Base-by-base conservation (phyloP, 169 alveolate genomes). In the Nephromyces sp. region DNA sequence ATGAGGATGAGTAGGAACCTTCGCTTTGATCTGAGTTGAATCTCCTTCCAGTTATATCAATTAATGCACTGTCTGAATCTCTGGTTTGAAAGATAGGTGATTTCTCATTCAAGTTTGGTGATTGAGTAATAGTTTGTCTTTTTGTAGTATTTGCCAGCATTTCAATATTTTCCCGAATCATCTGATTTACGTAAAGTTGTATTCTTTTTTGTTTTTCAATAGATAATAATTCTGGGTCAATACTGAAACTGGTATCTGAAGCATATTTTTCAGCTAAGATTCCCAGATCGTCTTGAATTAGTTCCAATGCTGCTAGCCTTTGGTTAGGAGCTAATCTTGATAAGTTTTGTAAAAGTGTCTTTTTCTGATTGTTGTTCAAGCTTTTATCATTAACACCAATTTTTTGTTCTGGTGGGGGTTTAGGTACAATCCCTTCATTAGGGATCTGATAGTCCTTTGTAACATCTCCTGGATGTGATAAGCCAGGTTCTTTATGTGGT, bases 231-330 rank as follows among this genome's bases (percentile, higher is more conserved):
- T 81, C 92, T 1, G 90, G 86, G 71, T 88, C 93, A 70, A 88
- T 84, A 21, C 83, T 66, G 75, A 88, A 88, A 51, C 74, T 52
- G 33, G 69, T 76, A 74, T 84, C 93, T 72, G 75, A 64, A 86
- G 82, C 84, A 66, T 85, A 83, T 76, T 72, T 80, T 52, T 86
- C 92, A 24, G 93, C 93, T 30, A 88, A 72, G 53, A 88, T 88
- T 15, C 93, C 93, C 32, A 88, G 84, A 69, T 88, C 93, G 53
- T 88, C 93, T 69, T 88, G 93, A 25, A 88, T 78, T 24, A 88
- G 87, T 69, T 88, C 93, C 72, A 88, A 61, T 15, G 92, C 93
- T 22, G 92, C 93, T 70, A 79, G 80, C 67, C 93, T 79, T 66
- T 88, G 93, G 68, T 87, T 77, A 25, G 93, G 90, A 33, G 91